phyloP scores from a whole-genome alignment of 164 flowering plant species.

The Macadamia tetraphylla region DNA sequence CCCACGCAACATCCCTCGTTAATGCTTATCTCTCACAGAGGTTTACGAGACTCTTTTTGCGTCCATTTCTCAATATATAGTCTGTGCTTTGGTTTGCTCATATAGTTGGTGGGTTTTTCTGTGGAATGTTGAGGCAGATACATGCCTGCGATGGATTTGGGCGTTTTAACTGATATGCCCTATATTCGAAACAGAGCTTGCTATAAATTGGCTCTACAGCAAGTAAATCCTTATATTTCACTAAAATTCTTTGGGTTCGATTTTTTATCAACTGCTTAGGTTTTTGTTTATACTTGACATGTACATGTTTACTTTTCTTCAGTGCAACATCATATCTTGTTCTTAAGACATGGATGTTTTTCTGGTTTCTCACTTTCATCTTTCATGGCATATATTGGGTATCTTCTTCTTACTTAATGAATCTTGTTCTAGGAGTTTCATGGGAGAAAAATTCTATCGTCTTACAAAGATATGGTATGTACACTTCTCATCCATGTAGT shows the following conservation, averaged over 20 bases:
- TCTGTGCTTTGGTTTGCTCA: neutral
- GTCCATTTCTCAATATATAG: neutral
- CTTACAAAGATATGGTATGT: conserved; percentile 26
- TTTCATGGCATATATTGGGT: too few relatives aligned
- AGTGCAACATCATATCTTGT: neutral
- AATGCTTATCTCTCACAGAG: conserved; percentile 60
- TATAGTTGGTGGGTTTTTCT: neutral
- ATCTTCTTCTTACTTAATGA: neutral
- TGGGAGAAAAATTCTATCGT: conserved; percentile 11
- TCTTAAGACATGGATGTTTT: neutral
- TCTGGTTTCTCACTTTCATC: too few relatives aligned
- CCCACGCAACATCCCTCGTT: conserved; percentile 65
- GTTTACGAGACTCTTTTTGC: conserved; percentile 18
- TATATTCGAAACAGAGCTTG: conserved; percentile 46
- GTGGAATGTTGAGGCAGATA: conserved; percentile 28
- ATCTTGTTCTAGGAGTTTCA: conserved; percentile 17
- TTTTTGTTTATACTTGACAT: neutral
- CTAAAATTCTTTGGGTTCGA: neutral
- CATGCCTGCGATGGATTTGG: conserved; percentile 57
- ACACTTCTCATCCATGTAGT: neutral
- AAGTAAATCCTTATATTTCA: conserved; percentile 27
- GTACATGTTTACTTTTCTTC: neutral
- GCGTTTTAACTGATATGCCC: conserved; percentile 57
- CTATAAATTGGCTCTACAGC: conserved; percentile 46
- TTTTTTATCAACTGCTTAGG: neutral